phyloP scores from a whole-genome alignment of 1,284 basidiomycete species.

The Fomitopsis palustris region DNA sequence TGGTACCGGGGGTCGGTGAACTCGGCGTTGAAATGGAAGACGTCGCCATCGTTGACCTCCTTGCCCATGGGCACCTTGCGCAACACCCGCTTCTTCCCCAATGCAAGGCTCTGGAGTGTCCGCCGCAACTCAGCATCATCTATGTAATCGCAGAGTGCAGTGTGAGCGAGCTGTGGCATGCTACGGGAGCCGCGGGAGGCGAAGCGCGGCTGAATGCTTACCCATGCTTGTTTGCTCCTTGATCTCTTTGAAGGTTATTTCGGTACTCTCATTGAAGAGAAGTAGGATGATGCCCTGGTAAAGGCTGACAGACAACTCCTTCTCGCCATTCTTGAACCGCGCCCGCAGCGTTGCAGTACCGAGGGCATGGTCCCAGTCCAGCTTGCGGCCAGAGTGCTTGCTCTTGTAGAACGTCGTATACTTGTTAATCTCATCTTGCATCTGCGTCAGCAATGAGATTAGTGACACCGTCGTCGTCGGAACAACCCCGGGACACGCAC shows the following conservation, averaged over 20 bases:
- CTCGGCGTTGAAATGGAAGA: slow-evolving; percentile 79
- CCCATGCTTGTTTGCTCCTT: slow-evolving; percentile 72
- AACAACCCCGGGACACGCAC: slow-evolving; percentile 33
- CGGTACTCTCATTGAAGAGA: slow-evolving; percentile 78
- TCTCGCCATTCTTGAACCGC: slow-evolving; percentile 66
- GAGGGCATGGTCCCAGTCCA: slow-evolving; percentile 83
- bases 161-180: neutral
- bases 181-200: neutral
- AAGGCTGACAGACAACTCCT: slow-evolving; percentile 89
- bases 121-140: slow-evolving; percentile 75
- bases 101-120: slow-evolving; percentile 89
- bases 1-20: slow-evolving; percentile 81
- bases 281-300: slow-evolving; percentile 87
- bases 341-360: slow-evolving; percentile 75
- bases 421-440: slow-evolving; percentile 62
- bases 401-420: slow-evolving; percentile 72
- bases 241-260: slow-evolving; percentile 69
- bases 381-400: slow-evolving; percentile 69
- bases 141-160: slow-evolving; percentile 26
- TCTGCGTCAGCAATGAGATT: slow-evolving; percentile 36
- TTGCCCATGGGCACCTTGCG: slow-evolving; percentile 77
- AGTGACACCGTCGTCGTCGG: neutral
- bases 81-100: slow-evolving; percentile 88
- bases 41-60: slow-evolving; percentile 77
- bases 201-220: slow-evolving; percentile 34